Base-by-base conservation (phyloP, 2,329 filamentous ascomycete species). In the Aspergillus thermomutatus region DNA sequence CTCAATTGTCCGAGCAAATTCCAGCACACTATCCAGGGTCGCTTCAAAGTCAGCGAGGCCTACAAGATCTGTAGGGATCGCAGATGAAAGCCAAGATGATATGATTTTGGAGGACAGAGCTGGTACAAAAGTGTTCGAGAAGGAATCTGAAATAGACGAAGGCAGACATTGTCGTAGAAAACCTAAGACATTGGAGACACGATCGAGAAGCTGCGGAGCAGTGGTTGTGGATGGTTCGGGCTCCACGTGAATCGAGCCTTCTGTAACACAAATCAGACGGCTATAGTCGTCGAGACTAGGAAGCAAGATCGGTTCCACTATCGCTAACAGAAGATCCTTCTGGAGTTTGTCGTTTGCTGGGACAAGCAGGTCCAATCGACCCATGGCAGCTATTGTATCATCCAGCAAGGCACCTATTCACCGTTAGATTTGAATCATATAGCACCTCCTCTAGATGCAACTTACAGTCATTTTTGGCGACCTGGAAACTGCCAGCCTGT, bases 61-160 rank as follows among this genome's bases (percentile, higher is more conserved):
- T 10, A 83, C 79, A 10, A 96, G 78, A 0, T 89, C 87, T 1
- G 87, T 79, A 1, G 94, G 93, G 0, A 99, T 87, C 1, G 86
- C 84, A 14, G 85, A 82, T 31, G 90, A 84, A 7, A 99, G 81
- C 88, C 91, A 96, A 4, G 82, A 79, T 4, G 82, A 82, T 43
- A 91, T 87, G 10, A 97, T 80, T 23, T 84, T 83, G 5, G 84
- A 81, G 8, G 87, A 82, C 9, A 96, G 74, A 41, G 83, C 80
- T 0, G 87, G 86, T 71, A 96, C 83, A 70, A 97, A 83, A 8
- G 84, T 82, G 11, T 82, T 78, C 0, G 89, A 89, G 1, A 97
- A 76, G 1, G 84, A 80, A 7, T 72, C 61, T 7, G 75, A 70
- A 11, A 86, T 71, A 2, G 74, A 70, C 25, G 70, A 55, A 6